Evolutionary conservation across 345 rosid species (phyloP).

Genomic region (Citrus maxima): DNA sequence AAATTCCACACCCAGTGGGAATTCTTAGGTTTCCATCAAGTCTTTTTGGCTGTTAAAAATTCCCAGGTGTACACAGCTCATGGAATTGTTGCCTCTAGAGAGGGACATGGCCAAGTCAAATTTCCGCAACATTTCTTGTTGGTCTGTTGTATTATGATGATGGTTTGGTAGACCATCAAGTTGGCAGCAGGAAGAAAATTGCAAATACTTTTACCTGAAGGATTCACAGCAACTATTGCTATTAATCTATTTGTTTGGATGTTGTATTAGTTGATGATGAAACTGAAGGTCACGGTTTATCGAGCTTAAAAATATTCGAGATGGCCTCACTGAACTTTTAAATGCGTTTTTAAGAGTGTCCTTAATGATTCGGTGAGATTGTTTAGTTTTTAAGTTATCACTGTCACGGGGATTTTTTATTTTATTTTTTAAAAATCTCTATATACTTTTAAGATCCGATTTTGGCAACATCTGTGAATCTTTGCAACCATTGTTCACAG

Average conservation of each 20-base stretch:
- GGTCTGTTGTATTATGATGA: neutral
- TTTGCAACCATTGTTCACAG: no score
- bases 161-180: neutral
- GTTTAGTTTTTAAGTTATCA: no score
- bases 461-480: no score
- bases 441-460: no score
- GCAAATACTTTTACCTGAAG: neutral
- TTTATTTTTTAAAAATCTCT: no score
- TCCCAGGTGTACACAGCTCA: neutral
- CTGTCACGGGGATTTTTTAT: no score
- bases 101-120: neutral
- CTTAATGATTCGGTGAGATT: no score
- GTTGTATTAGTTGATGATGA: neutral
- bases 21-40: constrained; percentile 28
- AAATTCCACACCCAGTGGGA: constrained; percentile 34
- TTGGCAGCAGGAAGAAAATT: neutral
- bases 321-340: neutral
- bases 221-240: neutral
- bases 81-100: neutral
- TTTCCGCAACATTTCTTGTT: neutral
- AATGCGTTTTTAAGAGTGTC: neutral
- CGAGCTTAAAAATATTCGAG: neutral
- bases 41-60: neutral
- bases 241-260: neutral
- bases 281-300: no score